Conservation (phyloP, 2,329 filamentous ascomycete species). For the Neofusicoccum umdonicola region DNA sequence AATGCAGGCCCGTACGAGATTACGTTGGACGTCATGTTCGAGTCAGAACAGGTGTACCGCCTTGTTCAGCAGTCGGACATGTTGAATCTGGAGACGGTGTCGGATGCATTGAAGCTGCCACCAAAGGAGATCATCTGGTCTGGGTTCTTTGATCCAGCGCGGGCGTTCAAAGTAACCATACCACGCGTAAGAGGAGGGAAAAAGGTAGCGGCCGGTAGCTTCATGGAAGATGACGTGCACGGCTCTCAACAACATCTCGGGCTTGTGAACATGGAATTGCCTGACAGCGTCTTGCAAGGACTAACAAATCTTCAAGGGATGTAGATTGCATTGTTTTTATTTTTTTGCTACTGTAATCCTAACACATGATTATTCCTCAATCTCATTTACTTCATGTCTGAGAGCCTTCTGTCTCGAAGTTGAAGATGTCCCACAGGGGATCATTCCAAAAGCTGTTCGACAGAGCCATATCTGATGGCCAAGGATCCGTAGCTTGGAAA, state of each 20-base stretch:
- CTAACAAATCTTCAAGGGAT: background rate
- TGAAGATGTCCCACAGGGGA: too few relatives aligned
- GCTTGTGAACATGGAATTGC: background rate
- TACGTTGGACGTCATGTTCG: slow-evolving; percentile 54
- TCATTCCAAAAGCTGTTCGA: too few relatives aligned
- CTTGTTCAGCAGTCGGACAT: background rate
- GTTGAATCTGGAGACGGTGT: background rate
- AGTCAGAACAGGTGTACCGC: background rate
- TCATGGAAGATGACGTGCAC: background rate
- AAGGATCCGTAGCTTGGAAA: too few relatives aligned
- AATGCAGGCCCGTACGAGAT: slow-evolving; percentile 54
- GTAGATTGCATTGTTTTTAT: background rate
- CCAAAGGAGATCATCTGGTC: background rate
- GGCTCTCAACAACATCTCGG: background rate
- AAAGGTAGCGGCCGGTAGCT: background rate
- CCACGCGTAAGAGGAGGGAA: background rate
- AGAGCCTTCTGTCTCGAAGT: too few relatives aligned
- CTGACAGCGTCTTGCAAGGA: background rate
- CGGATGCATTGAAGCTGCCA: background rate
- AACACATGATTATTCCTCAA: too few relatives aligned
- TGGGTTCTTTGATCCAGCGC: background rate
- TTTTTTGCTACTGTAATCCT: too few relatives aligned
- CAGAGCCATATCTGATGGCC: too few relatives aligned
- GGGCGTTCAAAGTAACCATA: background rate
- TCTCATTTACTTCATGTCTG: too few relatives aligned